phyloP scores from a whole-genome alignment of 306 rosid species.

The Dicorynia guianensis region DNA sequence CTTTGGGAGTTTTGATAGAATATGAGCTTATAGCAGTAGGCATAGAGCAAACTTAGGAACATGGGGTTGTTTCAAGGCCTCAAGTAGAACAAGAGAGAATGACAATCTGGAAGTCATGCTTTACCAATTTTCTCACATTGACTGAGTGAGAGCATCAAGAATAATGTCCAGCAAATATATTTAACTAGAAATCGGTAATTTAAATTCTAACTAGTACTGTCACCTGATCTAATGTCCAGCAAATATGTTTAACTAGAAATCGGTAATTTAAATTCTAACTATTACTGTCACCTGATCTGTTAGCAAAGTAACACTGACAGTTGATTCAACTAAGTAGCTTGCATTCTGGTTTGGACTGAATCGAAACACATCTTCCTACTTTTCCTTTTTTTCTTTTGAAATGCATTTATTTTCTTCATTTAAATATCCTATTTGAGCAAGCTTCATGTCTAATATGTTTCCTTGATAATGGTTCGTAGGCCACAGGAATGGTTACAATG shows the following conservation, averaged over 20 bases:
- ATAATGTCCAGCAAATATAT: not conserved
- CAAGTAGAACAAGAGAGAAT: not conserved
- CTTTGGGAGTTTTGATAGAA: not conserved
- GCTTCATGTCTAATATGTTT: conserved; percentile 7
- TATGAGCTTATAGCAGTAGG: not conserved
- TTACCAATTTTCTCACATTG: not conserved
- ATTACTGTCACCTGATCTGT: conserved; percentile 1
- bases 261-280: not conserved
- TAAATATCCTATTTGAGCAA: conserved; percentile 16
- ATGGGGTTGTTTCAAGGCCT: not conserved
- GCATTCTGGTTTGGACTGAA: not conserved
- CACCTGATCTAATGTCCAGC: not conserved
- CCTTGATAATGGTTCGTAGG: conserved; percentile 57
- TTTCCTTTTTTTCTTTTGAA: not conserved
- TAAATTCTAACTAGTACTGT: not conserved
- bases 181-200: not conserved
- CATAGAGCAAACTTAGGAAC: not conserved
- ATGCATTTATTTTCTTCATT: not conserved
- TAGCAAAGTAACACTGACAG: not conserved
- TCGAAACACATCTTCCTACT: not conserved
- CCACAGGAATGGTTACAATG: conserved; percentile 93
- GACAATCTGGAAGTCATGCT: not conserved
- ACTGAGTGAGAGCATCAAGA: not conserved
- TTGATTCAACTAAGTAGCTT: conserved; percentile 10
- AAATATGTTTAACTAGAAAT: not conserved